phyloP scores from a whole-genome alignment of 331 rosid genomes.

The Saraca asoca region DNA sequence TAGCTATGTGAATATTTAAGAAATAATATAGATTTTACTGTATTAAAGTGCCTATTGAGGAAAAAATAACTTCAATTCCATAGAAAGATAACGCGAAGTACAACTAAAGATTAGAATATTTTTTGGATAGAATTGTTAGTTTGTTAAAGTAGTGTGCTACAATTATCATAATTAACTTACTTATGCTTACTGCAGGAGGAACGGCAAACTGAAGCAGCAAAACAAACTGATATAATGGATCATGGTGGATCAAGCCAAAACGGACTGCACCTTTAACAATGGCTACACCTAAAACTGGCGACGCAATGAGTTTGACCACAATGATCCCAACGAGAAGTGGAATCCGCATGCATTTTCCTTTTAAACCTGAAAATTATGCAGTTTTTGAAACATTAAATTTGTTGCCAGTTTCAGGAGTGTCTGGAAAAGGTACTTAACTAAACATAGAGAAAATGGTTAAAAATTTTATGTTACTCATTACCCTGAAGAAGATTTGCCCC shows the following conservation, averaged over 20 bases:
- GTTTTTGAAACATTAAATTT: neutral
- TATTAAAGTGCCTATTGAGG: too few relatives aligned
- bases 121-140: too few relatives aligned
- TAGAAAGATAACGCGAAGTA: too few relatives aligned
- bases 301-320: conserved; percentile 26
- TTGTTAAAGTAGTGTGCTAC: too few relatives aligned
- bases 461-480: conserved; percentile 21
- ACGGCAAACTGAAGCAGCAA: conserved; percentile 43
- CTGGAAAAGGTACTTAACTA: neutral
- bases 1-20: too few relatives aligned
- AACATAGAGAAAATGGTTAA: neutral
- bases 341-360: conserved; percentile 12
- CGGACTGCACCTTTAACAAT: conserved; percentile 42
- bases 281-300: conserved; percentile 30
- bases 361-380: conserved; percentile 28
- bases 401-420: conserved; percentile 4
- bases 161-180: conserved; percentile 30
- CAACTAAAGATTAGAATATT: too few relatives aligned
- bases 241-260: conserved; percentile 36
- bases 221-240: conserved; percentile 40
- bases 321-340: conserved; percentile 34
- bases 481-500: conserved; percentile 47
- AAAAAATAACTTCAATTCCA: too few relatives aligned
- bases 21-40: too few relatives aligned
- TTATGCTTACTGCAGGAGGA: conserved; percentile 45